Percentiles rank a stretch among this genome's conserved stretches.
Conservation (phyloP, 129 eudicot genomes). For the Pulicaria dysenterica region DNA sequence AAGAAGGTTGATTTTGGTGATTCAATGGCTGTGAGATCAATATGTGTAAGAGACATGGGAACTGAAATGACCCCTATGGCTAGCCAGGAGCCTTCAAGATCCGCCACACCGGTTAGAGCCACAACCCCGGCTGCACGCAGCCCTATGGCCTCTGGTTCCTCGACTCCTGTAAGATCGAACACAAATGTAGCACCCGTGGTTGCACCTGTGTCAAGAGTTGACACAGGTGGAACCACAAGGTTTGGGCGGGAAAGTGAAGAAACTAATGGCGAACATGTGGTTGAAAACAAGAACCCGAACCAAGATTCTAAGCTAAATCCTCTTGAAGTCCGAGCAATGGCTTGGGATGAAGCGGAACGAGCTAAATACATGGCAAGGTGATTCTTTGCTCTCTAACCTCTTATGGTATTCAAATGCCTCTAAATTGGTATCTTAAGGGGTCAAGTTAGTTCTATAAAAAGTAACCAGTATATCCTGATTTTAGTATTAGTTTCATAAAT, state of each 20-base stretch:
- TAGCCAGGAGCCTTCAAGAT: conserved; percentile 90
- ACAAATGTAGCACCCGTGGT: conserved; percentile 36
- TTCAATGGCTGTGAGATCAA: conserved; percentile 60
- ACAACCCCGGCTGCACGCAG: conserved; percentile 72
- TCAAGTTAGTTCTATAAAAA: too few species aligned
- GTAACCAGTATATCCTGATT: too few species aligned
- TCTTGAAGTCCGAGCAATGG: conserved; percentile 79
- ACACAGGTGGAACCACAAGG: conserved; percentile 35
- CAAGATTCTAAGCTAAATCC: conserved; percentile 51
- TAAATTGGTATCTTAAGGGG: neutral
- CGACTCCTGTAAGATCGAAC: conserved; percentile 56
- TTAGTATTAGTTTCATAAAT: too few species aligned
- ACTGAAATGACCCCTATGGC: conserved; percentile 94
- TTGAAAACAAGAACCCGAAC: conserved; percentile 30
- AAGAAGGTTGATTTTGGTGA: conserved; percentile 86
- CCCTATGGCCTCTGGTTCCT: conserved; percentile 61
- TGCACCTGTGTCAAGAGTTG: conserved; percentile 30
- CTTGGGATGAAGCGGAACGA: conserved; percentile 98
- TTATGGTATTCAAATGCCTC: too few species aligned
- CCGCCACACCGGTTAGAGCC: conserved; percentile 81
- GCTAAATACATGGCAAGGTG: conserved; percentile 93
- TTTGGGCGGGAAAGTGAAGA: conserved; percentile 55
- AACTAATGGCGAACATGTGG: conserved; percentile 24
- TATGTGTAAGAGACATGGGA: conserved; percentile 93
- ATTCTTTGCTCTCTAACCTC: neutral